Evolutionary conservation across 495 filamentous ascomycete species (phyloP).

Genomic region (Cryomyces minteri): DNA sequence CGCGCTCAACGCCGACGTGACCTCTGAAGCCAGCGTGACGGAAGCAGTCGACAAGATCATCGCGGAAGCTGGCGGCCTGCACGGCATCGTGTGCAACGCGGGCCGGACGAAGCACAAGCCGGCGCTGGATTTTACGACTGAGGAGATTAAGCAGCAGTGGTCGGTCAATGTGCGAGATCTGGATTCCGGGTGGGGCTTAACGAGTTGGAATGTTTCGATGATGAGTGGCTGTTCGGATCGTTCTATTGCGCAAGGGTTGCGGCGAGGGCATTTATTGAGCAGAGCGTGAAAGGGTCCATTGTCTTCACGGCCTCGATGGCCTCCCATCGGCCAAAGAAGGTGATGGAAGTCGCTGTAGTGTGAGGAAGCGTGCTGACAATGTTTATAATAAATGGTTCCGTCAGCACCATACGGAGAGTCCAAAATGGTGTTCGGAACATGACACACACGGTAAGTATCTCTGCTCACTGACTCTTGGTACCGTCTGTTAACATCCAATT

Average conservation of each 20-base stretch:
- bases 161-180: constrained; percentile 3
- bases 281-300: constrained; percentile 3
- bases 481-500: too few relatives aligned
- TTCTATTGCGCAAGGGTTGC: constrained; percentile 9
- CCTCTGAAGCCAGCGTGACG: constrained; percentile 3
- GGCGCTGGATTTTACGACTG: constrained; percentile 9
- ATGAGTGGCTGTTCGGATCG: constrained; percentile 1
- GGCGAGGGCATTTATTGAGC: constrained; percentile 8
- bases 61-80: constrained; percentile 1
- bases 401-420: constrained; percentile 7
- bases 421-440: constrained; percentile 7
- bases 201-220: not conserved
- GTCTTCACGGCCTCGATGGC: constrained; percentile 9
- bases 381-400: constrained; percentile 1
- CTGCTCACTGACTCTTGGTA: too few relatives aligned
- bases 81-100: constrained; percentile 5
- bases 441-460: constrained; percentile 6
- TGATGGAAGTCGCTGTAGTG: too few relatives aligned
- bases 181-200: not conserved
- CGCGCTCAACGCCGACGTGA: constrained; percentile 6
- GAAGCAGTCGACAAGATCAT: constrained; percentile 5
- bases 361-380: too few relatives aligned
- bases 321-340: constrained; percentile 5
- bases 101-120: constrained; percentile 10
- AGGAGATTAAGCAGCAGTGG: constrained; percentile 8